Base-by-base conservation (phyloP, 768 basidiomycete genomes). In the Naganishia vishniacii region DNA sequence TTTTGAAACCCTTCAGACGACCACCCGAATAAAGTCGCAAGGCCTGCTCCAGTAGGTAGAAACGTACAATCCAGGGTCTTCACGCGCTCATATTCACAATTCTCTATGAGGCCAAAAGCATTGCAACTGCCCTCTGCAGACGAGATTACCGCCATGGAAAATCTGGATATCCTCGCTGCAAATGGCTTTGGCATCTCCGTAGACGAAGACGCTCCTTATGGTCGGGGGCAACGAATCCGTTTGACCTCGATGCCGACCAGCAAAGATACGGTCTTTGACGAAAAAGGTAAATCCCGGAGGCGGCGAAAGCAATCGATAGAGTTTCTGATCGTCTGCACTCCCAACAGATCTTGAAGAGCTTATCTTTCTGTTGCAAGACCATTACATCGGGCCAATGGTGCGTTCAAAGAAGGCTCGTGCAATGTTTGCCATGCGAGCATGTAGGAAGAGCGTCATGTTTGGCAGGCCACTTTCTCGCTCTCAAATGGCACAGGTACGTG, bases 361-460 rank as follows among this genome's bases (percentile, higher is more conserved):
- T 9, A 82, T 99, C 25, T 85, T 93, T 69, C 79, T 94, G 15
- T 81, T 99, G 79, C 84, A 84, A 40, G 88, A 93, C 71, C 81
- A 82, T 8, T 86, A 91, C 0, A 76, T 81, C 0, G 88, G 89
- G 1, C 84, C 86, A 70, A 88, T 91, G 83, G 89, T 95, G 0
- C 82, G 95, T 23, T 95, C 91, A 72, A 87, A 88, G 16, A 98
- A 98, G 76, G 91, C 89, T 16, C 83, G 92, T 16, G 82, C 86
- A 4, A 97, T 99, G 93, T 97, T 99, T 73, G 95, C 95, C 0
- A 89, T 86, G 83, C 84, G 93, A 37, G 95, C 95, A 0, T 99
- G 95, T 77, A 77, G 94, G 67, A 92, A 89, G 80, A 97, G 92
- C 76, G 86, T 95, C 44, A 99, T 98, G 95, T 82, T 97, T 46